Percentiles rank a stretch among this genome's conserved stretches.
These are phyloP conservation scores for Tillandsia fasciculata DNA, from an alignment of 176 grass and related monocot genomes.

Conservation along the genomic window DNA sequence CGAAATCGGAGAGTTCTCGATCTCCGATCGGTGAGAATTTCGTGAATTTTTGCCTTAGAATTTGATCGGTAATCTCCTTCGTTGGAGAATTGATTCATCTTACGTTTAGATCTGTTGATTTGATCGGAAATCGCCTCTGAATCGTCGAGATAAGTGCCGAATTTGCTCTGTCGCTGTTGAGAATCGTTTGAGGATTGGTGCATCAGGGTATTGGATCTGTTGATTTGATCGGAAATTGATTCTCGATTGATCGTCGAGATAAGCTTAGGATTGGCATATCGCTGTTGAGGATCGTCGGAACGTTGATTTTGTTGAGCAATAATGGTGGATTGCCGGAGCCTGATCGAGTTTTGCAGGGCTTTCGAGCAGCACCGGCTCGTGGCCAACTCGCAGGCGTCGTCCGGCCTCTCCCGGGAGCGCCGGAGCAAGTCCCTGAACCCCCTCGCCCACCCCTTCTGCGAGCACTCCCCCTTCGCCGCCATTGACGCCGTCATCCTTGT, in stretches of 20 bases:
- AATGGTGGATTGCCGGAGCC: slow-evolving; percentile 95
- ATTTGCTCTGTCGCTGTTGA: no score
- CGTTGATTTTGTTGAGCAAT: neutral
- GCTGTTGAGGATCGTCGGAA: neutral
- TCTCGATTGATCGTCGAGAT: neutral
- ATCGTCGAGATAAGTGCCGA: no score
- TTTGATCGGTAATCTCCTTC: no score
- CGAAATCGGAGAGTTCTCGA: no score
- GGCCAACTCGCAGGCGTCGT: slow-evolving; percentile 28
- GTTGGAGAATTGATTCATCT: no score
- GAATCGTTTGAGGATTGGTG: no score
- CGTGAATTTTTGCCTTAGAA: no score
- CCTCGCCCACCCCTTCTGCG: slow-evolving; percentile 48
- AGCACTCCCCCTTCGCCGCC: slow-evolving; percentile 50
- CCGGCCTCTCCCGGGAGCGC: slow-evolving; percentile 27
- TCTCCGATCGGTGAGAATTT: no score
- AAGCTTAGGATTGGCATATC: neutral
- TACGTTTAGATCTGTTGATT: no score
- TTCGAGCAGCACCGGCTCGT: slow-evolving; percentile 80
- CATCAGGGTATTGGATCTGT: no score
- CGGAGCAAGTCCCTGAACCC: slow-evolving; percentile 25
- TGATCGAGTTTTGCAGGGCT: slow-evolving; percentile 91
- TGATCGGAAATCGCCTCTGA: no score
- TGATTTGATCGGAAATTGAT: no score
- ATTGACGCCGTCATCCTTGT: slow-evolving; percentile 64